Evolutionary conservation across 129 eudicot genomes (phyloP).

Genomic region (Flaveria linearis): DNA sequence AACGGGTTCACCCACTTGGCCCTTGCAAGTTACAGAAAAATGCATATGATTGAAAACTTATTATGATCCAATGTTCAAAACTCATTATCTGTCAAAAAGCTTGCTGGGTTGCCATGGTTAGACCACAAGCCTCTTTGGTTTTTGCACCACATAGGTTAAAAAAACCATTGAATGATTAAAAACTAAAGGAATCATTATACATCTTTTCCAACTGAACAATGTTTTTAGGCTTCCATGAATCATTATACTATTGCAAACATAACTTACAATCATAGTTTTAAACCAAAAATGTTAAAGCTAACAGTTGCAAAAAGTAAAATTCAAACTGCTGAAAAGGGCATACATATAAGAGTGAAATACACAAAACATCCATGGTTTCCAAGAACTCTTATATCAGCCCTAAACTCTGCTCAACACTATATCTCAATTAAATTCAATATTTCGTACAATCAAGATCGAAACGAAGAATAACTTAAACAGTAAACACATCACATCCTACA

Average conservation of each 20-base stretch:
- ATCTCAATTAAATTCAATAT: constrained; percentile 24
- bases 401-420: constrained; percentile 29
- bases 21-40: no score
- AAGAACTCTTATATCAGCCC: constrained; percentile 9
- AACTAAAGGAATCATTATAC: background rate
- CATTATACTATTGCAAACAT: background rate
- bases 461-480: constrained; percentile 10
- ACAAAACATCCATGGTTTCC: background rate
- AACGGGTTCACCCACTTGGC: background rate
- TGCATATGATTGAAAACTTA: no score
- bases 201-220: background rate
- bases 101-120: no score
- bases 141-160: no score
- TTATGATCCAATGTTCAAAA: no score
- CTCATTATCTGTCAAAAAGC: no score
- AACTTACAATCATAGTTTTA: background rate
- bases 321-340: no score
- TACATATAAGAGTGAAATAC: no score
- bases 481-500: background rate
- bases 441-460: constrained; percentile 17
- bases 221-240: background rate
- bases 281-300: background rate
- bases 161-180: background rate
- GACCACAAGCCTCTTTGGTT: no score
- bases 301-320: background rate